phyloP scores from a whole-genome alignment of 768 basidiomycete genomes.

The Lactifluus subvellereus region DNA sequence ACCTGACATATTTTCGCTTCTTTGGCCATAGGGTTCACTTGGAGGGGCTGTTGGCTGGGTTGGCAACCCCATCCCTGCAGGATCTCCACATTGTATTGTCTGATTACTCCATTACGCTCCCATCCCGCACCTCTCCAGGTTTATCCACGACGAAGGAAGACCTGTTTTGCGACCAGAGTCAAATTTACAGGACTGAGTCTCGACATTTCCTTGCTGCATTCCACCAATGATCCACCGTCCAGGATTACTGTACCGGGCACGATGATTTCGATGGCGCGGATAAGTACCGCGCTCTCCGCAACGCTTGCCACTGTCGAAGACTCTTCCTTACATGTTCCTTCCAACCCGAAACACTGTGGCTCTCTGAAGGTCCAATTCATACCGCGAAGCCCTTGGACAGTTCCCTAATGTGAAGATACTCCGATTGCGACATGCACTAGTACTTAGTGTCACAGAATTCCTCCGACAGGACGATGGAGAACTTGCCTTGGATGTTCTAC shows the following conservation, averaged over 20 bases:
- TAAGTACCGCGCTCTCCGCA: background rate
- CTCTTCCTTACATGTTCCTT: background rate
- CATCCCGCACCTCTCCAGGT: background rate
- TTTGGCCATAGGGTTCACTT: background rate
- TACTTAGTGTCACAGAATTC: background rate
- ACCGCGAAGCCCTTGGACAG: background rate
- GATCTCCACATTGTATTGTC: background rate
- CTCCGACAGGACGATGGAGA: background rate
- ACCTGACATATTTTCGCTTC: background rate
- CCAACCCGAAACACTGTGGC: background rate
- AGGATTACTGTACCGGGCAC: background rate
- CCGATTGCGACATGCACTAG: background rate
- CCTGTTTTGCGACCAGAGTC: background rate
- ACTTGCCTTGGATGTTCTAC: background rate
- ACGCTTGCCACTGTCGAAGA: background rate
- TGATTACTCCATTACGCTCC: background rate
- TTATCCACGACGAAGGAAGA: background rate
- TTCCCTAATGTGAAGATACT: background rate
- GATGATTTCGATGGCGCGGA: background rate
- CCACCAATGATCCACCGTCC: background rate
- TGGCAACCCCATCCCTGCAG: conserved; percentile 1
- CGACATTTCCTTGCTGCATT: background rate
- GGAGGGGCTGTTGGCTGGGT: background rate
- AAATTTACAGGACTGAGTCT: fast-evolving
- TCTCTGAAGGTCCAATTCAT: background rate